phyloP scores from a whole-genome alignment of 2,329 filamentous ascomycete species.

The Mariannaea sp. region DNA sequence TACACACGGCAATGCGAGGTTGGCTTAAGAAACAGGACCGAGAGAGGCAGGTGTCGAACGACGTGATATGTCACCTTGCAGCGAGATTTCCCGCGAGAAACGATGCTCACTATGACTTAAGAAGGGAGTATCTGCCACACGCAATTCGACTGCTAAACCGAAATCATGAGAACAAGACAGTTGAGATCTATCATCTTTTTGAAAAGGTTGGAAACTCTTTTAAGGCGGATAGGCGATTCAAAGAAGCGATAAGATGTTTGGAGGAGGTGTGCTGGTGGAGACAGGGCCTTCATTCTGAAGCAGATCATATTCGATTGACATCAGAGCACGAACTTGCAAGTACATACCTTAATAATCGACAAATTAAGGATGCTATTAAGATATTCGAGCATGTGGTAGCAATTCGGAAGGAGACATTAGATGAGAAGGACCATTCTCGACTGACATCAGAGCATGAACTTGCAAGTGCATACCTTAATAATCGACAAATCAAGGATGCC shows the following conservation, averaged over 20 bases:
- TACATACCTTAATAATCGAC: neutral
- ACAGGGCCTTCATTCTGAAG: neutral
- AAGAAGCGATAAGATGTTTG: neutral
- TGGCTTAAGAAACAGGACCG: slow-evolving; percentile 27
- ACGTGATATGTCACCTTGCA: slow-evolving; percentile 1
- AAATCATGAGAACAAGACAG: neutral
- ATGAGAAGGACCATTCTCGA: neutral
- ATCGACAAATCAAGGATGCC: neutral
- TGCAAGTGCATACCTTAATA: neutral
- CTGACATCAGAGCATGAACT: neutral
- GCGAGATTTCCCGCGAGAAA: neutral
- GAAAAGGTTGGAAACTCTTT: neutral
- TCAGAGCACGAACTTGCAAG: neutral
- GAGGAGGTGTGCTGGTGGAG: neutral
- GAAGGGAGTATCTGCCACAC: no score
- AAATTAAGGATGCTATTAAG: neutral
- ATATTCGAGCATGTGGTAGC: neutral
- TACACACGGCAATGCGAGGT: slow-evolving; percentile 40
- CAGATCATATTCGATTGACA: neutral
- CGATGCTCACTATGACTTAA: no score
- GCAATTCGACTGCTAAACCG: no score
- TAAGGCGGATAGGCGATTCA: neutral
- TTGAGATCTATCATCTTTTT: neutral
- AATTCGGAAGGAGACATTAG: neutral
- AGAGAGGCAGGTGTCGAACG: accelerated